Conservation (phyloP, 495 filamentous ascomycete species). For the Aspergillus taichungensis region DNA sequence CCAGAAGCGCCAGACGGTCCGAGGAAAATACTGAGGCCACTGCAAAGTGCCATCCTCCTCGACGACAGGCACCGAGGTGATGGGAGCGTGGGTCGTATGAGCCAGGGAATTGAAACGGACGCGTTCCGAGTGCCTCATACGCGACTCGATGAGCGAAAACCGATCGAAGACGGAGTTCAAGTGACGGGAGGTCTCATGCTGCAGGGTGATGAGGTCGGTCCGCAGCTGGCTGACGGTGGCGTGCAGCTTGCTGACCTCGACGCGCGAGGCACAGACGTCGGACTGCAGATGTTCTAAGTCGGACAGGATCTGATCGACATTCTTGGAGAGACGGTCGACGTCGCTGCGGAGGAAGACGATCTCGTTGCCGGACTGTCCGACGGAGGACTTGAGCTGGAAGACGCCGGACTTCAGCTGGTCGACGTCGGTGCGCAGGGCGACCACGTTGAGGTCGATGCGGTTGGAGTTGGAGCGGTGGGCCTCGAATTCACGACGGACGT, state of each 20-base stretch:
- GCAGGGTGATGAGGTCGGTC: constrained; percentile 27
- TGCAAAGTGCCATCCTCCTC: constrained; percentile 26
- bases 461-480: constrained; percentile 26
- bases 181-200: constrained; percentile 27
- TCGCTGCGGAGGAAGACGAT: constrained; percentile 31
- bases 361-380: constrained; percentile 28
- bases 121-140: constrained; percentile 25
- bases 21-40: constrained; percentile 32
- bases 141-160: constrained; percentile 17
- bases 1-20: constrained; percentile 37
- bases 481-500: constrained; percentile 35
- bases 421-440: constrained; percentile 28
- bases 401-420: constrained; percentile 31
- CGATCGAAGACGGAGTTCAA: constrained; percentile 18
- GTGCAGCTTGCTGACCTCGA: constrained; percentile 33
- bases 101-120: constrained; percentile 36
- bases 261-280: constrained; percentile 26
- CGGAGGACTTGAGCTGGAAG: constrained; percentile 26
- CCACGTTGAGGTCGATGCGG: constrained; percentile 34
- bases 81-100: constrained; percentile 28
- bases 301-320: constrained; percentile 28
- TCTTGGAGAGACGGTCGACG: constrained; percentile 33
- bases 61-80: constrained; percentile 30
- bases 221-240: constrained; percentile 27
- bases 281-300: constrained; percentile 26